Conservation (phyloP, 352 stramenopile genomes). For the Saprolegnia diclina region DNA sequence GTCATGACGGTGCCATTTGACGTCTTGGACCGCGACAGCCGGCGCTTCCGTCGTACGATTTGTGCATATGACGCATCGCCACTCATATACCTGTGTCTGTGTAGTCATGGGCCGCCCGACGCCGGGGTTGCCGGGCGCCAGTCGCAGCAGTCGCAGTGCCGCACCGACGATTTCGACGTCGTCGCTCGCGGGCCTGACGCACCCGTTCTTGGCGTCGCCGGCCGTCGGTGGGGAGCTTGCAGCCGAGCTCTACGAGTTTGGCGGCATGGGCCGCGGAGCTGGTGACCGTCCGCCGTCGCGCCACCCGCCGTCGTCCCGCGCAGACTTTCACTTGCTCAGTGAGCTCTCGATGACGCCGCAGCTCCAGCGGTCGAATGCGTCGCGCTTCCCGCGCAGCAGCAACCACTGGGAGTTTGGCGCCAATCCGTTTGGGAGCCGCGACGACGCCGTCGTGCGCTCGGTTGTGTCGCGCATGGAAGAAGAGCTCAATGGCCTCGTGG, state of each 20-base stretch:
- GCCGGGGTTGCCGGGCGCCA: neutral
- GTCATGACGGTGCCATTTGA: conserved; percentile 22
- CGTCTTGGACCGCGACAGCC: conserved; percentile 12
- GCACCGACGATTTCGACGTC: neutral
- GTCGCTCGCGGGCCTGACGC: conserved; percentile 21
- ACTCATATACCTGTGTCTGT: neutral
- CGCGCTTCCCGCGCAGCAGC: neutral
- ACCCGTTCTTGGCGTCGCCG: conserved; percentile 9
- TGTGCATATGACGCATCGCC: neutral
- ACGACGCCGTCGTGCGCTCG: conserved; percentile 43
- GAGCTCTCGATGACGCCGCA: conserved; percentile 56
- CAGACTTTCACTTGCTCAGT: conserved; percentile 53
- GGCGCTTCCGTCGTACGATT: conserved; percentile 14
- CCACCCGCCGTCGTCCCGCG: conserved; percentile 62
- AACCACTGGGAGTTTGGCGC: conserved; percentile 5
- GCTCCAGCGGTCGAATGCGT: conserved; percentile 7
- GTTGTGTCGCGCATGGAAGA: conserved; percentile 72
- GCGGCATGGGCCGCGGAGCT: neutral
- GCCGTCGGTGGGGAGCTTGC: neutral
- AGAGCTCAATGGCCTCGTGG: conserved; percentile 47
- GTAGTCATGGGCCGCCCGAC: conserved; percentile 3
- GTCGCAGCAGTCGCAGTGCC: neutral
- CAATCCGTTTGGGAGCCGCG: neutral
- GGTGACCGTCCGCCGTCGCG: conserved; percentile 43
- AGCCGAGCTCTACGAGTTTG: conserved; percentile 11